Evolutionary conservation across 1,284 basidiomycete species (phyloP), one percentile per base, ranked within the genome.

Genomic region (Ustanciosporium gigantosporum): DNA sequence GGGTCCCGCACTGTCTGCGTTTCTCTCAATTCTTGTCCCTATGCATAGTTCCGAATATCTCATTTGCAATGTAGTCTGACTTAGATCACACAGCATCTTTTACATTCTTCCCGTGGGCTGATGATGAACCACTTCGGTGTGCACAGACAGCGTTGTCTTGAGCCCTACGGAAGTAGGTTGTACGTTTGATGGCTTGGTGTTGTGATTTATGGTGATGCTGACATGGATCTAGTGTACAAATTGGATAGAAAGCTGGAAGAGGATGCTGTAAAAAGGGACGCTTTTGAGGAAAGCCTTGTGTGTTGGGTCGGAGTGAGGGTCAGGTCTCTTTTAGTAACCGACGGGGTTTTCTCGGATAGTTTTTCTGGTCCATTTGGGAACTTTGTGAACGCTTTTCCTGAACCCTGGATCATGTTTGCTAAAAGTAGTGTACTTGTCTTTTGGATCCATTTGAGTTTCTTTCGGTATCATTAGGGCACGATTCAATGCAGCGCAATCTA

Each of bases 351-450:
- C 47, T 13, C 61, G 39, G 25, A 65, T 44, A 2, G 61, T 51
- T 29, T 50, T 49, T n/a, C 71, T 41, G 2, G 71, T 74, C 60
- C 62, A 74, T 39, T 74, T 74, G 20, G 71, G 71, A 8, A 74
- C 71, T 78, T 95, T 95, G 81, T 98, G 94, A 35, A 96, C 89
- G 17, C 89, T 88, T 78, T 98, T 98, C 39, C 94, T 82, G 80
- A 93, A 98, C 9, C 65, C 66, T 19, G 50, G 46, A 15, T 59
- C 60, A 25, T 81, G 81, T 41, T 84, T 86, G 43, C 84, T 87
- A 79, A 93, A 98, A 16, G 89, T 86, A 0, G 93, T 96, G 81
- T 97, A 98, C 80, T 98, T 98, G 82, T 98, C 93, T 79, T 83
- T 83, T 1, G 91, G 81, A 14, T 81, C 82, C 91, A 93, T 93